These are phyloP conservation scores for Bassia scoparia DNA, from an alignment of 148 eudicot species.

Conservation along the genomic window DNA sequence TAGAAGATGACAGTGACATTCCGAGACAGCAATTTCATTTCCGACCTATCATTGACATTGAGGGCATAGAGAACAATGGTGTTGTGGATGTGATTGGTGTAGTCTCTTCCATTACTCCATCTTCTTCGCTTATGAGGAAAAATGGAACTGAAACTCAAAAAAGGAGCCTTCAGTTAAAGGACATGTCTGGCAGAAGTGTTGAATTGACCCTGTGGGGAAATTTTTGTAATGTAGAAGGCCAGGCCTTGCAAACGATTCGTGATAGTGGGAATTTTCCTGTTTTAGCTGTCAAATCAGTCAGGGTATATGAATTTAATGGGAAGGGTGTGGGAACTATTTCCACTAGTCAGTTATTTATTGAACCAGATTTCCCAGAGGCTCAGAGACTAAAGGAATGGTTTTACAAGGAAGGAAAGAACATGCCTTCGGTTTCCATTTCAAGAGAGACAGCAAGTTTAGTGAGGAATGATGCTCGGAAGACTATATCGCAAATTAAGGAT, in stretches of 20 bases:
- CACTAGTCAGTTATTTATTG: constrained; percentile 60
- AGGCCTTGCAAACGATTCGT: constrained; percentile 57
- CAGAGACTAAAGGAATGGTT: constrained; percentile 62
- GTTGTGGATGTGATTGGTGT: constrained; percentile 81
- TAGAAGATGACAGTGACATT: constrained; percentile 62
- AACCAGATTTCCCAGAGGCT: constrained; percentile 90
- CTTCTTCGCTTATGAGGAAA: constrained; percentile 68
- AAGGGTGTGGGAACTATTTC: constrained; percentile 75
- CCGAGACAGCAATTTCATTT: constrained; percentile 79
- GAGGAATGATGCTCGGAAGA: constrained; percentile 62
- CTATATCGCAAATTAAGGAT: constrained; percentile 82
- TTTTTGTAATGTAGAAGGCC: constrained; percentile 82
- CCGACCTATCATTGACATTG: constrained; percentile 67
- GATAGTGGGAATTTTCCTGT: constrained; percentile 81
- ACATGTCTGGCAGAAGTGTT: constrained; percentile 81
- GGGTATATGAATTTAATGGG: constrained; percentile 78
- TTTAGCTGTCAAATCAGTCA: constrained; percentile 72
- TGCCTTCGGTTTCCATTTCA: constrained; percentile 59
- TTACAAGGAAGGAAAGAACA: constrained; percentile 59
- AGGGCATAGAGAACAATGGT: constrained; percentile 49
- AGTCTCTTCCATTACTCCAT: constrained; percentile 65
- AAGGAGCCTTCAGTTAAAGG: constrained; percentile 72
- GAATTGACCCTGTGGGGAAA: constrained; percentile 92
- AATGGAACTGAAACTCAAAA: constrained; percentile 79
- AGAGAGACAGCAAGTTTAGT: constrained; percentile 40